Evolutionary conservation across 306 rosid genomes (phyloP), one percentile per base, ranked within the genome.

Genomic region (Citrullus amarus): DNA sequence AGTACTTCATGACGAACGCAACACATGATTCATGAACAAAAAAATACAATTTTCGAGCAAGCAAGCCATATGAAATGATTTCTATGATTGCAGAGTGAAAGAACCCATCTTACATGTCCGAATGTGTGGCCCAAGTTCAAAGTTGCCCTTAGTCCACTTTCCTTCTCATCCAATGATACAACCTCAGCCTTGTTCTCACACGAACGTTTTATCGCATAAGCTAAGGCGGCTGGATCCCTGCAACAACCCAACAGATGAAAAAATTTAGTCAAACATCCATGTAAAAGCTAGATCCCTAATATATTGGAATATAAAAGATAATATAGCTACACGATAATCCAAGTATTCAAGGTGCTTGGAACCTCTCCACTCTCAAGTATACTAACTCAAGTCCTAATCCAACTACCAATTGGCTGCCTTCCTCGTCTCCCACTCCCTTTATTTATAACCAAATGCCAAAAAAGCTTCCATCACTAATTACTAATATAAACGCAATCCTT

Each of bases 111-210:
- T 81, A 96, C 98, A 80, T 96, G 98, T 65, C 98, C 99, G 80
- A 96, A 96, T 76, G 99, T 96, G 85, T 96, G 99, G 65, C 98
- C 99, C 89, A 96, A 87, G 86, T 96, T 96, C 86, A 92, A 80
- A 71, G 93, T 92, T 65, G 97, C 99, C 85, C 99, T 90, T 80
- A 95, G 51, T 85, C 99, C 99, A 85, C 97, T 84, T 87, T 96
- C 99, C 84, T 85, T 96, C 91, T 96, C 98, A 79, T 96, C 98
- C 72, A 90, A 81, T 60, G 98, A 91, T 62, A 95, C 99, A 82
- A 96, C 93, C 89, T 90, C 90, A 0, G 99, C 98, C 91, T 96
- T 90, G 88, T 90, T 96, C 84, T 96, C 97, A 80, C 97, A 96
- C 2, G 99, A 96, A 67, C 90, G 93, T 87, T 91, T 92, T 80